Evolutionary conservation across 805 yeast species (phyloP).

Genomic region (Starmerella gropengiesseri): DNA sequence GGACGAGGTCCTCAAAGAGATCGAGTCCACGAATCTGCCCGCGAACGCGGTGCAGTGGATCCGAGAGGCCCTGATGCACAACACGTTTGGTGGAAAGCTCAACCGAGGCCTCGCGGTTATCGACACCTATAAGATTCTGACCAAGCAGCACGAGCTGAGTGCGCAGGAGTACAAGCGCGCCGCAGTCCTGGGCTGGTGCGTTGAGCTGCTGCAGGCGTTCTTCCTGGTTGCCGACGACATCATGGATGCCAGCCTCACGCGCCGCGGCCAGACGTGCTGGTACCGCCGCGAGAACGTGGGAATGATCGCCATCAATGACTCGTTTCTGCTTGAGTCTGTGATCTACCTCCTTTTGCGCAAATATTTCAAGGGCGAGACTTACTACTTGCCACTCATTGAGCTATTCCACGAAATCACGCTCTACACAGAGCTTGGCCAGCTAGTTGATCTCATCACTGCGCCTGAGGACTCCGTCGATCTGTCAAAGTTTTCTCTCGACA

Average conservation of each 20-base stretch:
- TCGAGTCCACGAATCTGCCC: conserved; percentile 67
- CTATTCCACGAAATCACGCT: conserved; percentile 94
- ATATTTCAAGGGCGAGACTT: conserved; percentile 69
- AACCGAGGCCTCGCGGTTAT: conserved; percentile 94
- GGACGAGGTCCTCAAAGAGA: conserved; percentile 54
- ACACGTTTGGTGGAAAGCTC: conserved; percentile 92
- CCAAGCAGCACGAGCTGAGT: conserved; percentile 50
- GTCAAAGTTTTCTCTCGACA: conserved; percentile 69
- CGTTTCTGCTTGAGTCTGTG: conserved; percentile 93
- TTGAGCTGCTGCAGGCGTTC: conserved; percentile 90
- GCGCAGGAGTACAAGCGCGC: conserved; percentile 68
- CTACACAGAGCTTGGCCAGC: conserved; percentile 95
- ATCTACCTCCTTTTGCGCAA: conserved; percentile 81
- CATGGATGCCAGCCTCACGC: conserved; percentile 93
- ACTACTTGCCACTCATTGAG: conserved; percentile 83
- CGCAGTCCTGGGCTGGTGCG: conserved; percentile 88
- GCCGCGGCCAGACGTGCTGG: conserved; percentile 99
- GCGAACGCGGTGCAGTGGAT: conserved; percentile 81
- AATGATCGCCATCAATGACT: conserved; percentile 91
- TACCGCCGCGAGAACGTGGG: conserved; percentile 67
- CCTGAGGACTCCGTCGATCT: conserved; percentile 92
- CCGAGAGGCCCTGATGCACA: conserved; percentile 56
- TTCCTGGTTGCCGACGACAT: conserved; percentile 96
- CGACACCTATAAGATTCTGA: conserved; percentile 78
- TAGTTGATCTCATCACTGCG: conserved; percentile 89